Evolutionary conservation across 768 basidiomycete genomes (phyloP), one percentile per base, ranked within the genome.

Genomic region (Mycena chlorophos): DNA sequence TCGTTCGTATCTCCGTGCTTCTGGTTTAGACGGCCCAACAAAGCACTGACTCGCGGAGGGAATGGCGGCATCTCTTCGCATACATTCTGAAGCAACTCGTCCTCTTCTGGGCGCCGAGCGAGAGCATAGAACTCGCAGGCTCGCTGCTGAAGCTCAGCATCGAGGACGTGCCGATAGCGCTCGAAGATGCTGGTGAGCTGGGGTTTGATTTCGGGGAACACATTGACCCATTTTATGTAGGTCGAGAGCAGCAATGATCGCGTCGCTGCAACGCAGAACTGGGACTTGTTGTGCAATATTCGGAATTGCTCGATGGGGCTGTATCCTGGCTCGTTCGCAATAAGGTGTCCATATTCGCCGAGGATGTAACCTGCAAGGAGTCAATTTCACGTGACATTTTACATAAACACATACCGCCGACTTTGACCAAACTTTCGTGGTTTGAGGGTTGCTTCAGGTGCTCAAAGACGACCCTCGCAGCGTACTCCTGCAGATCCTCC

Each of bases 51-150:
- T 45, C 97, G 85, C 50, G 96, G 90, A 3, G 96, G 95, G 80
- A 97, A 99, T 3, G 96, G 94, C 1, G 97, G 97, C 88, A 99
- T 98, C 73, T 98, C 97, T 70, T 98, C 97, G 69, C 95, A 98
- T 14, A 98, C 85, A 59, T 92, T 91, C 67, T 94, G 91, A 39
- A 99, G 76, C 40, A 98, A 79, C 60, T 94, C 94, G 64, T 98
- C 95, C 30, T 94, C 93, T 48, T 95, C 93, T 19, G 87, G 76
- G 31, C 93, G 79, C 23, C 80, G 84, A 12, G 96, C 89, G 19
- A 99, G 78, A 0, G 92, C 89, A 58, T 91, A 89, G 69, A 94
- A 98, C 73, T 99, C 97, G 83, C 96, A 98, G 39, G 97, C 97
- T 51, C 97, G 88, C 70, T 99, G 97, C 70, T 99, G 97, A 2